Percentiles rank a stretch among this genome's conserved stretches.
phyloP scores from a whole-genome alignment of 176 grass and related monocot species.

The Microstegium vimineum region DNA sequence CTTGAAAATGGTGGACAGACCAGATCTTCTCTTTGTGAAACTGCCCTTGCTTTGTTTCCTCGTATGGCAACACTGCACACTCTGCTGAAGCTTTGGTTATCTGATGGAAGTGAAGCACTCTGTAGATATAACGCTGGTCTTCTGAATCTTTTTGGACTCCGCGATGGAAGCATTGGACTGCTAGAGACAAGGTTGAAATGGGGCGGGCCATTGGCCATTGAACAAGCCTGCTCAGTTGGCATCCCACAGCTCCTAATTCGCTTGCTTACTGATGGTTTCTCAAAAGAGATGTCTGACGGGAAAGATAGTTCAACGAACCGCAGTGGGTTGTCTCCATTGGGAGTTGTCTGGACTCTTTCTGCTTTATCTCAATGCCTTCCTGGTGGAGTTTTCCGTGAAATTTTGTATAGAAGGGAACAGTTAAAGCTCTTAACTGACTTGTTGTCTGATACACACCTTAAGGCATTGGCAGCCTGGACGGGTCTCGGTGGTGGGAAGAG shows the following conservation, averaged over 20 bases:
- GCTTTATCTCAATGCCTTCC: constrained; percentile 69
- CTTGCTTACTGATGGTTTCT: constrained; percentile 62
- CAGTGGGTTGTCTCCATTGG: constrained; percentile 76
- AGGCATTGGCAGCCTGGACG: constrained; percentile 56
- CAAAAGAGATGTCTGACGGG: constrained; percentile 33
- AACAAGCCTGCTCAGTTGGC: constrained; percentile 86
- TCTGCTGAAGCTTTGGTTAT: constrained; percentile 76
- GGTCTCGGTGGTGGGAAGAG: constrained; percentile 81
- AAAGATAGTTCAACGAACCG: constrained; percentile 47
- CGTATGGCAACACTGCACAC: constrained; percentile 86
- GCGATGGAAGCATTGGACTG: constrained; percentile 82
- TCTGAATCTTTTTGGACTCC: constrained; percentile 66
- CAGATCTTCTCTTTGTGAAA: constrained; percentile 66
- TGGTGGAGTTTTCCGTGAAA: constrained; percentile 73
- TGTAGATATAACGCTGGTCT: constrained; percentile 61
- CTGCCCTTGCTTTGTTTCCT: constrained; percentile 74
- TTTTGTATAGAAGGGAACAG: constrained; percentile 75
- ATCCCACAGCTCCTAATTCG: constrained; percentile 76
- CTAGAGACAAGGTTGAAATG: constrained; percentile 71
- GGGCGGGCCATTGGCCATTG: constrained; percentile 80
- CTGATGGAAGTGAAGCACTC: constrained; percentile 70
- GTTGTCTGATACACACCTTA: constrained; percentile 67
- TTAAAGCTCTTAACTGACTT: constrained; percentile 67
- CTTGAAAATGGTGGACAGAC: constrained; percentile 57
- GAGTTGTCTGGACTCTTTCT: constrained; percentile 70